Base-by-base conservation (phyloP, 106 monocot genomes). In the Ottelia alismoides region DNA sequence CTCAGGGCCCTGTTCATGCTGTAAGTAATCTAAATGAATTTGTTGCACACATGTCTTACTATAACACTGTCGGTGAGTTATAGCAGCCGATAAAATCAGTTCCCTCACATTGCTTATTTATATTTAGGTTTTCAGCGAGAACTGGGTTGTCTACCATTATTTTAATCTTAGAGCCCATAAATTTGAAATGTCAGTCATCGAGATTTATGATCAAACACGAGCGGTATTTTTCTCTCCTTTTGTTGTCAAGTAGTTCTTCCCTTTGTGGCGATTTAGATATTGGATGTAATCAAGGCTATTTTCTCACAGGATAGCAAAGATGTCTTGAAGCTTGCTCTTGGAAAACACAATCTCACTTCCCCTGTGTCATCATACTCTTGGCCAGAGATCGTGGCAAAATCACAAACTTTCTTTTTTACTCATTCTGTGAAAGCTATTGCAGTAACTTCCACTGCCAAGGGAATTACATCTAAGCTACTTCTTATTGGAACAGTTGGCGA, bases 111-210 rank as follows among this genome's bases (percentile, higher is more conserved):
- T 27, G 24, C n/a, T 11, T 45, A 20, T 21, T 2, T 3, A 17
- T 45, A 11, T 67, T 45, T 72, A 99, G 98, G 83, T 90, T 48
- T 45, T 99, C 16, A 99, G 90, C 76, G 98, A 99, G 50, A 90
- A 99, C 51, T 90, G 90, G 98, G 90, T 91, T 63, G 80, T 86
- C 25, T 99, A 99, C 76, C 98, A 99, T 64, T 99, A 99, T 65
- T 99, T 99, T 74, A 99, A 99, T 71, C 82, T 99, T 62, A 76
- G 90, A 64, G 90, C 98, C 27, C 98, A 99, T 55, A 91, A 80
- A 86, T 91, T 80, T 51, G 98, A 99, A 66, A 99, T 99, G 86
- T 71, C 98, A 55, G 90, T 99, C 27, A 80, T 99, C 63, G 98
- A 99, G 56, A 86, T 91, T 22, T 91, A 90, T 62, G 98, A 99